Conservation (phyloP, 768 basidiomycete species). For the Leccinum longicurvipes region DNA sequence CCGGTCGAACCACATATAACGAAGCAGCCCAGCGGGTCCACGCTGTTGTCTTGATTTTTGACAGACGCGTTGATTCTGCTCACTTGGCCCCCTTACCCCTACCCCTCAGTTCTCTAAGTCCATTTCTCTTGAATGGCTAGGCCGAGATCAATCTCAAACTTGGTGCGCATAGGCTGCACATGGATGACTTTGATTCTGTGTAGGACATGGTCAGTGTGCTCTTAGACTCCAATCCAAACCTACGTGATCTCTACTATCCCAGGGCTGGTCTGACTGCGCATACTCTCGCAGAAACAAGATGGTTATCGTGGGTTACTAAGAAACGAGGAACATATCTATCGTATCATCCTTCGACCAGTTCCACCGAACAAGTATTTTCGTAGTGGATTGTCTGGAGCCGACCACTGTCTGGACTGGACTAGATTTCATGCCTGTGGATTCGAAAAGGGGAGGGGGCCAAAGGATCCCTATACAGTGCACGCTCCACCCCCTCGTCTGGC, state of each 20-base stretch:
- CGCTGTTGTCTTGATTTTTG: neutral
- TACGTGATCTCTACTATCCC: neutral
- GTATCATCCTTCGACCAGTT: neutral
- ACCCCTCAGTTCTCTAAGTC: neutral
- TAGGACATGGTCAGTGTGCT: neutral
- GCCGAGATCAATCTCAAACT: neutral
- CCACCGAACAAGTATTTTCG: neutral
- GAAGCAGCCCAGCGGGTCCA: neutral
- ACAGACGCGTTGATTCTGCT: neutral
- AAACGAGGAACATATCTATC: neutral
- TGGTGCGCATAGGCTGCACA: too few species aligned
- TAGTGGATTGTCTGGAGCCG: neutral
- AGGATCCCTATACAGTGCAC: neutral
- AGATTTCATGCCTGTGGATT: neutral
- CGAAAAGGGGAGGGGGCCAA: neutral
- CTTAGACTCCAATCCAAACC: neutral
- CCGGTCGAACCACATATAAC: slow-evolving; percentile 3
- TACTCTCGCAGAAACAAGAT: neutral
- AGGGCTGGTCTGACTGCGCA: neutral
- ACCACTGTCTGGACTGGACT: neutral
- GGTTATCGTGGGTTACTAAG: neutral
- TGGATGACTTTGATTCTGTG: neutral
- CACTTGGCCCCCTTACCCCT: too few species aligned
- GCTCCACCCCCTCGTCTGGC: neutral
- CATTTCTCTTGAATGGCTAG: neutral